Conservation (phyloP, 345 rosid genomes). For the Citropsis articulata region DNA sequence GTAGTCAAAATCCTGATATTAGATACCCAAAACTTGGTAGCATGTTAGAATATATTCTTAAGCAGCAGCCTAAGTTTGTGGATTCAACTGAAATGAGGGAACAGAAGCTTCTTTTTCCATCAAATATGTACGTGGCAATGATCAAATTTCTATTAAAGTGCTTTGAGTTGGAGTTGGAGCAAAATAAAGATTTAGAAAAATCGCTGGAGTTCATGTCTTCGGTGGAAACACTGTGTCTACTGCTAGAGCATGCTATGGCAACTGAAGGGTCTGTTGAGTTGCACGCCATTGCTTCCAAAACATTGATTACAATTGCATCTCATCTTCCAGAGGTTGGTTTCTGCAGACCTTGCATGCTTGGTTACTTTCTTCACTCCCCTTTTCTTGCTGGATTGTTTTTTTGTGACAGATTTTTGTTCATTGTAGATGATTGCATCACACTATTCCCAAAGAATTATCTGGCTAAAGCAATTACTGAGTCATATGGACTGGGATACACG, state of each 20-base stretch:
- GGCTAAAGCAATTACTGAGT: conserved; percentile 80
- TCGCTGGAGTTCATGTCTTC: conserved; percentile 63
- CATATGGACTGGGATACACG: conserved; percentile 85
- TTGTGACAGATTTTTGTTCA: not conserved
- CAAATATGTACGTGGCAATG: conserved; percentile 72
- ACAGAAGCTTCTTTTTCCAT: conserved; percentile 76
- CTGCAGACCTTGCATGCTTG: conserved; percentile 1
- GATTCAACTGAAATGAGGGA: conserved; percentile 64
- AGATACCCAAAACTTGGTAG: conserved; percentile 68
- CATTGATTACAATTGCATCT: conserved; percentile 73
- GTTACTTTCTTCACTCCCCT: conserved; percentile 8
- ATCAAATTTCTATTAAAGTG: conserved; percentile 76
- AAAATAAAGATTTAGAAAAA: conserved; percentile 42
- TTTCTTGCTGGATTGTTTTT: conserved; percentile 10
- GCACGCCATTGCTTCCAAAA: conserved; percentile 80
- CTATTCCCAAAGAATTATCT: conserved; percentile 54
- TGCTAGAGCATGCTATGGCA: conserved; percentile 88
- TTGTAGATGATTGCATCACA: conserved; percentile 70
- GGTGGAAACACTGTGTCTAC: conserved; percentile 60
- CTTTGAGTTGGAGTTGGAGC: conserved; percentile 73
- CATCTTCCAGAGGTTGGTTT: conserved; percentile 68
- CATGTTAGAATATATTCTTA: conserved; percentile 72
- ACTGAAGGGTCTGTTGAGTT: conserved; percentile 78
- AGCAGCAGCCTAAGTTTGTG: conserved; percentile 71
- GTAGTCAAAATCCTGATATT: conserved; percentile 39